Percentiles rank a stretch among this genome's conserved stretches.
Conservation (phyloP, 768 basidiomycete genomes). For the Neoboletus subvelutipes region DNA sequence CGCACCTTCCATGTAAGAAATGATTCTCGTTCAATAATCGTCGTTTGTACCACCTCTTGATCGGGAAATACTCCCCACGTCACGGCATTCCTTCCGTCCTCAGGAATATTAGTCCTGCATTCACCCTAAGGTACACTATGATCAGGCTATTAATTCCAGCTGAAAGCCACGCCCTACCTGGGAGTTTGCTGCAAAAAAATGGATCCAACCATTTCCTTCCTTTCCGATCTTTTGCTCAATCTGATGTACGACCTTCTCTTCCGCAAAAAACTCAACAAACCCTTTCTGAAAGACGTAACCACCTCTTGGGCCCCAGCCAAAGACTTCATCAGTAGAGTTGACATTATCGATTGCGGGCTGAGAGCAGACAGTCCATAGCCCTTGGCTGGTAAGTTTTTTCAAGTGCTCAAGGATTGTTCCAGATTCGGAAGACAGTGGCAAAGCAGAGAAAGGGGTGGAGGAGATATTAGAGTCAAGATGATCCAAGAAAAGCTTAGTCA, state of each 20-base stretch:
- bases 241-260: slow-evolving; percentile 50
- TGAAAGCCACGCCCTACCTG: slow-evolving; percentile 45
- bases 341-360: slow-evolving; percentile 91
- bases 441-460: slow-evolving; percentile 86
- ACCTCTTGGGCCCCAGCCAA: slow-evolving; percentile 91
- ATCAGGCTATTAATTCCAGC: neutral
- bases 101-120: slow-evolving; percentile 72
- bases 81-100: slow-evolving; percentile 85
- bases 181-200: slow-evolving; percentile 83
- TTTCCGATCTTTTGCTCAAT: slow-evolving; percentile 58
- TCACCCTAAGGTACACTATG: slow-evolving; percentile 55
- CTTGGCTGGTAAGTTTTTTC: slow-evolving; percentile 67
- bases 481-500: slow-evolving; percentile 76
- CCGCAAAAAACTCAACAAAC: slow-evolving; percentile 95
- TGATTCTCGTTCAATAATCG: slow-evolving; percentile 92
- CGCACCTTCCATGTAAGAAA: slow-evolving; percentile 96
- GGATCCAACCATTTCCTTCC: slow-evolving; percentile 64
- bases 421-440: slow-evolving; percentile 81
- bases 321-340: slow-evolving; percentile 67
- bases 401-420: slow-evolving; percentile 75
- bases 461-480: slow-evolving; percentile 73
- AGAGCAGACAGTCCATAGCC: slow-evolving; percentile 96
- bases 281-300: slow-evolving; percentile 98
- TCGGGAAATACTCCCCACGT: slow-evolving; percentile 99
- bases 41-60: slow-evolving; percentile 93